phyloP scores from a whole-genome alignment of 176 grass and related monocot genomes.

The Miscanthus lutarioriparius region DNA sequence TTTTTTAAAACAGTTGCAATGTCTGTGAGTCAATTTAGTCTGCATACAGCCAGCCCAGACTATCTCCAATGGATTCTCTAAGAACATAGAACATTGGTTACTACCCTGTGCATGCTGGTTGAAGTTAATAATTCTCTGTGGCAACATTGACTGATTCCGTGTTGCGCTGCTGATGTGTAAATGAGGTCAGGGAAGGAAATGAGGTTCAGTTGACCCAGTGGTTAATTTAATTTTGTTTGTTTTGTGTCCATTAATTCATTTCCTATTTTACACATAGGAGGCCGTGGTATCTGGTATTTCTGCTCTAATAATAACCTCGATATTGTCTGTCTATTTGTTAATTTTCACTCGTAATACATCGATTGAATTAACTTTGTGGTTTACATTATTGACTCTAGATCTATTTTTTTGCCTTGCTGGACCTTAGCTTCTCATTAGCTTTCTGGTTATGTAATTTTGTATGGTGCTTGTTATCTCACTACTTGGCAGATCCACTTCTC shows the following conservation, averaged over 20 bases:
- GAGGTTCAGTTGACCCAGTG: not conserved
- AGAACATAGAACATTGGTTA: not conserved
- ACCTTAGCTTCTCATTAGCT: constrained; percentile 9
- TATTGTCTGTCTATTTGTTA: not conserved
- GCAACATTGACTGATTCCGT: not conserved
- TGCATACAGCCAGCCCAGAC: not conserved
- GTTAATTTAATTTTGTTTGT: not conserved
- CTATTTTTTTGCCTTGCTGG: constrained; percentile 1
- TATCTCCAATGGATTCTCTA: not conserved
- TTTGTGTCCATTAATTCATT: constrained; percentile 17
- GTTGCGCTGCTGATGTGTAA: not conserved
- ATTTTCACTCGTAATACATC: not conserved
- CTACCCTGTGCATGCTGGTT: not conserved
- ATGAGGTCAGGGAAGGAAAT: constrained; percentile 1
- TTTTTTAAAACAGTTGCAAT: not conserved
- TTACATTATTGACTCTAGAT: not conserved
- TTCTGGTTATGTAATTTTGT: constrained; percentile 7
- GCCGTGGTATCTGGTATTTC: not conserved
- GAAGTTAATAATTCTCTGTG: not conserved
- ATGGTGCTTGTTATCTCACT: constrained; percentile 32
- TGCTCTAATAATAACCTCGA: not conserved
- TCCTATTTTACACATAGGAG: constrained; percentile 13
- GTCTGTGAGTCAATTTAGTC: too few relatives aligned
- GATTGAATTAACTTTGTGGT: not conserved
- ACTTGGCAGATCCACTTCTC: constrained; percentile 4